phyloP scores from a whole-genome alignment of 495 filamentous ascomycete genomes.

The Hyphodiscus hymeniophilus region DNA sequence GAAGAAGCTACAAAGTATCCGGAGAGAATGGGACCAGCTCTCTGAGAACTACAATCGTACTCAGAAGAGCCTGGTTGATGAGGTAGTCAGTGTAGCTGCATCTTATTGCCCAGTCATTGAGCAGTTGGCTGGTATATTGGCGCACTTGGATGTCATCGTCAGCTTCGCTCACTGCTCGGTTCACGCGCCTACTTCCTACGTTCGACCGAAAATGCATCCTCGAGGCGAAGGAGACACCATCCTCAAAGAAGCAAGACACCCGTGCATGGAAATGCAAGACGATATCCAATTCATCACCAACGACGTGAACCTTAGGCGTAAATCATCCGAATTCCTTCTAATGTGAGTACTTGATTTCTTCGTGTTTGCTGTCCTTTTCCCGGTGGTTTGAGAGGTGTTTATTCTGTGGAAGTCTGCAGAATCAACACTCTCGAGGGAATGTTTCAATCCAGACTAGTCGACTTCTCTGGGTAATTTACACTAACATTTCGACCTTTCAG shows the following conservation, averaged over 20 bases:
- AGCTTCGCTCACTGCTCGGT: slow-evolving; percentile 91
- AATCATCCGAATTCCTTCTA: slow-evolving; percentile 81
- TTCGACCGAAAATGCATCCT: slow-evolving; percentile 84
- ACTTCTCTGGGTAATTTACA: no score
- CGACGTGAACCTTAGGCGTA: slow-evolving; percentile 77
- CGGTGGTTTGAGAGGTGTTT: no score
- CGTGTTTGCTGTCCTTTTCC: no score
- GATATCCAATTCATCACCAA: slow-evolving; percentile 98
- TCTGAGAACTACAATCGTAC: slow-evolving; percentile 95
- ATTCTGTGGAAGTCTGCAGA: no score
- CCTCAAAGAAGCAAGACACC: slow-evolving; percentile 88
- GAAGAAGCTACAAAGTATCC: slow-evolving; percentile 66
- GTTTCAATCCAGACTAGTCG: no score
- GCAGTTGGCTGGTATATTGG: slow-evolving; percentile 76
- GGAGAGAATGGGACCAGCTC: slow-evolving; percentile 88
- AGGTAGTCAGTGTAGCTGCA: slow-evolving; percentile 87
- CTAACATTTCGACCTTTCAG: no score
- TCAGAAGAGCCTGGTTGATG: slow-evolving; percentile 81
- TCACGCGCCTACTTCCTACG: slow-evolving; percentile 85
- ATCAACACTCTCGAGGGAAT: no score
- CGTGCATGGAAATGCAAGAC: slow-evolving; percentile 99
- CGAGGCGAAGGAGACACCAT: slow-evolving; percentile 87
- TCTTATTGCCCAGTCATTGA: slow-evolving; percentile 95
- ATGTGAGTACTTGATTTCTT: no score
- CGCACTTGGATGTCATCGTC: slow-evolving; percentile 95